phyloP scores from a whole-genome alignment of 306 rosid genomes.

The Fagus crenata region DNA sequence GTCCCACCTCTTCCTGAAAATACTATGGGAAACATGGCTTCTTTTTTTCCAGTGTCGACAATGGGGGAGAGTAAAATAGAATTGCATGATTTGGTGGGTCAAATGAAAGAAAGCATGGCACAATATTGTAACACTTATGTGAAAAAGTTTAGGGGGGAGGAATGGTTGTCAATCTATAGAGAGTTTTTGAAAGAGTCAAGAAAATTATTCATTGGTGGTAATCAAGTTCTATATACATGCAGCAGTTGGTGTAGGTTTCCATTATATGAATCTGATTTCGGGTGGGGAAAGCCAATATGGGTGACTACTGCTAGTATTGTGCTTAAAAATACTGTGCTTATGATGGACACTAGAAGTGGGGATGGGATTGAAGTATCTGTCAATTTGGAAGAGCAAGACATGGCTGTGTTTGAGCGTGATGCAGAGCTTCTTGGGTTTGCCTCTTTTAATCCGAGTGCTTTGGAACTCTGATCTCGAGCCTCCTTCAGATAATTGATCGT shows the following conservation, averaged over 20 bases:
- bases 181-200: conserved; percentile 16
- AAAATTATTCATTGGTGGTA: no score
- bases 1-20: conserved; percentile 33
- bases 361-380: background rate
- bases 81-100: conserved; percentile 28
- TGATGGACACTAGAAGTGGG: background rate
- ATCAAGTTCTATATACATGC: no score
- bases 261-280: conserved; percentile 1
- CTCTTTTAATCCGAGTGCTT: no score
- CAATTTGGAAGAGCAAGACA: background rate
- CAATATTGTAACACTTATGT: conserved; percentile 18
- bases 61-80: background rate
- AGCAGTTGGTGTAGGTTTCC: background rate
- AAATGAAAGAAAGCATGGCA: conserved; percentile 16
- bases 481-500: no score
- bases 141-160: conserved; percentile 17
- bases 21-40: conserved; percentile 35
- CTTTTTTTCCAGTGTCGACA: background rate
- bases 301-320: background rate
- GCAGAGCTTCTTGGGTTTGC: conserved; percentile 16
- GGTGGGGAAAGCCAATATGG: conserved; percentile 6
- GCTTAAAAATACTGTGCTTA: background rate
- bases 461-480: no score
- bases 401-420: conserved; percentile 9
- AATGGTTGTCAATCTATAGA: background rate